phyloP scores from a whole-genome alignment of 441 rosid genomes.

The Croton setiger region DNA sequence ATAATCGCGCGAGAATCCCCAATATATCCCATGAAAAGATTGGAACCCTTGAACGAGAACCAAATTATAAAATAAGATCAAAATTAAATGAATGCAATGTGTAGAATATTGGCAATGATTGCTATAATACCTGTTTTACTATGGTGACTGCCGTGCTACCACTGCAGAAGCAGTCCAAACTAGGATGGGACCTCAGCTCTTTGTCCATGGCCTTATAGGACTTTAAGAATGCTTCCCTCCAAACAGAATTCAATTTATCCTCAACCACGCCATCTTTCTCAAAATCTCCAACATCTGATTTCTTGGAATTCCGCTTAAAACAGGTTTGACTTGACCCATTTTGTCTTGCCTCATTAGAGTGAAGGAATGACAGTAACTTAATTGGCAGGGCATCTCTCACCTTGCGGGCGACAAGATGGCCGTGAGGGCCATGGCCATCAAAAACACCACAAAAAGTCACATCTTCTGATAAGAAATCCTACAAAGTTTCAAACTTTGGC shows the following conservation, averaged over 20 bases:
- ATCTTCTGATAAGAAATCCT: slow-evolving; percentile 92
- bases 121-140: slow-evolving; percentile 67
- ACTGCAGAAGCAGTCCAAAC: slow-evolving; percentile 92
- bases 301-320: slow-evolving; percentile 53
- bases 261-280: slow-evolving; percentile 64
- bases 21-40: slow-evolving; percentile 88
- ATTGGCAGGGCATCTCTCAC: slow-evolving; percentile 89
- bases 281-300: slow-evolving; percentile 43
- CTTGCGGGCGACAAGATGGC: slow-evolving; percentile 94
- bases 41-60: slow-evolving; percentile 50
- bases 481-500: slow-evolving; percentile 26
- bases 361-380: slow-evolving; percentile 65
- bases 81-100: slow-evolving; percentile 1
- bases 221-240: slow-evolving; percentile 90
- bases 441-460: slow-evolving; percentile 89
- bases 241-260: slow-evolving; percentile 51
- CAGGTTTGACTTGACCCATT: slow-evolving; percentile 42
- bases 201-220: slow-evolving; percentile 95
- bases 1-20: slow-evolving; percentile 96
- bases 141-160: slow-evolving; percentile 95
- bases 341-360: slow-evolving; percentile 50
- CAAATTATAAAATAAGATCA: slow-evolving; percentile 15
- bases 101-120: slow-evolving; percentile 7
- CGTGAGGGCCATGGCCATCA: slow-evolving; percentile 99
- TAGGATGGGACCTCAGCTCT: slow-evolving; percentile 83